Percentiles rank a stretch among this genome's conserved stretches.
Conservation (phyloP, 768 basidiomycete species). For the Trametes gibbosa region DNA sequence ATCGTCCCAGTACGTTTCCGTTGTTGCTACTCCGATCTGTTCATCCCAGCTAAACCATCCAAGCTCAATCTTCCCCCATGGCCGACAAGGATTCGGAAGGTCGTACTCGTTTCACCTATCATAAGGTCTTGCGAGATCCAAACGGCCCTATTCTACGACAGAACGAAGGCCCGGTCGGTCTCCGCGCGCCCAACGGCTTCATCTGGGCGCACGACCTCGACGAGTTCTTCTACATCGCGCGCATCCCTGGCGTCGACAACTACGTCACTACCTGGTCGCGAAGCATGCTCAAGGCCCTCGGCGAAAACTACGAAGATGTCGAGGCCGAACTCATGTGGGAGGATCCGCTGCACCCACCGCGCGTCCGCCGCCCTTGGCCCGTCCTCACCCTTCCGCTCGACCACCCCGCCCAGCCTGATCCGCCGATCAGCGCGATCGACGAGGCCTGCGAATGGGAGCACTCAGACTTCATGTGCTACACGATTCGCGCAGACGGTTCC, state of each 20-base stretch:
- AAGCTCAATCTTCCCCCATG: background rate
- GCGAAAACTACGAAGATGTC: slow-evolving; percentile 29
- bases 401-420: background rate
- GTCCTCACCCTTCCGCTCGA: slow-evolving; percentile 17
- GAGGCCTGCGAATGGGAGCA: slow-evolving; percentile 21
- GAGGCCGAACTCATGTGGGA: slow-evolving; percentile 6
- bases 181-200: slow-evolving; percentile 16
- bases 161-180: slow-evolving; percentile 18
- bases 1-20: too few species aligned
- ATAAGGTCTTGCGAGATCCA: slow-evolving; percentile 3
- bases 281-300: slow-evolving; percentile 34
- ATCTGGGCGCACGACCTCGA: slow-evolving; percentile 15
- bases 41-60: background rate
- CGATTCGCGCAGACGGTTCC: background rate
- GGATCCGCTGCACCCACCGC: slow-evolving; percentile 19
- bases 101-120: slow-evolving; percentile 2
- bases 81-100: background rate
- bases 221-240: slow-evolving; percentile 15
- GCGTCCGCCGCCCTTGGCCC: slow-evolving; percentile 25
- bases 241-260: slow-evolving; percentile 17
- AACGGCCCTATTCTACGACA: slow-evolving; percentile 15
- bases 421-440: slow-evolving; percentile 15
- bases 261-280: slow-evolving; percentile 34
- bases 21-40: background rate
- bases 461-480: background rate